Conservation (phyloP, 2,329 filamentous ascomycete species). For the Cadophora sp. region DNA sequence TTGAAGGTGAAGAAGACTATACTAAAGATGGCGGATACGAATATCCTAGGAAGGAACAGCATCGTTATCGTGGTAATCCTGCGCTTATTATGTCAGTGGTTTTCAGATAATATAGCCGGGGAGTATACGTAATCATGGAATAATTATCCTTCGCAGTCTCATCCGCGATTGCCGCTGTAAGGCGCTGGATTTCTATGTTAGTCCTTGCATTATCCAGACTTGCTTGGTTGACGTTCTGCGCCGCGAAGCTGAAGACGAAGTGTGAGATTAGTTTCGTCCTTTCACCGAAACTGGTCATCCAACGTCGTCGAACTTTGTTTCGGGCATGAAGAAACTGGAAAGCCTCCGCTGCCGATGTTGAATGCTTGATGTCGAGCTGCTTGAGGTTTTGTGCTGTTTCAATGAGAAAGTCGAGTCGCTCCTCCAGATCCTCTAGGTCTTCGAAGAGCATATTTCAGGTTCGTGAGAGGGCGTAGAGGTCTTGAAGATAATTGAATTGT, state of each 20-base stretch:
- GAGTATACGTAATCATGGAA: background rate
- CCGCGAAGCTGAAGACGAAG: background rate
- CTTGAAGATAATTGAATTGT: background rate
- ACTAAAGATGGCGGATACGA: background rate
- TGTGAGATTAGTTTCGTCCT: background rate
- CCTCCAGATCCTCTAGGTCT: background rate
- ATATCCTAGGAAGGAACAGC: background rate
- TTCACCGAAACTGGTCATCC: background rate
- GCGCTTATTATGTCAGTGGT: background rate
- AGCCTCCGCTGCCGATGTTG: background rate
- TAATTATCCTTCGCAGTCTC: background rate
- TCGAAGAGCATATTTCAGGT: background rate
- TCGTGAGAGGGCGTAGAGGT: background rate
- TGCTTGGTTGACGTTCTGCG: background rate
- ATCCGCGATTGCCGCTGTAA: background rate
- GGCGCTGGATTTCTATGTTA: background rate
- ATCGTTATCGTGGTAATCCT: background rate
- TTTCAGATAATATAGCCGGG: background rate
- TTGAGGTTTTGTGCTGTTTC: background rate
- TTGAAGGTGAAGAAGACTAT: background rate
- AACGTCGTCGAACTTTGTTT: background rate
- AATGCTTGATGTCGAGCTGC: background rate
- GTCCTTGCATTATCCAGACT: background rate
- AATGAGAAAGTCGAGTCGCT: background rate
- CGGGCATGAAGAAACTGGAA: background rate